A percentile compares a stretch with the other conserved stretches of the same genome.
Conservation (phyloP, 306 rosid genomes). For the Crotalaria pallida region DNA sequence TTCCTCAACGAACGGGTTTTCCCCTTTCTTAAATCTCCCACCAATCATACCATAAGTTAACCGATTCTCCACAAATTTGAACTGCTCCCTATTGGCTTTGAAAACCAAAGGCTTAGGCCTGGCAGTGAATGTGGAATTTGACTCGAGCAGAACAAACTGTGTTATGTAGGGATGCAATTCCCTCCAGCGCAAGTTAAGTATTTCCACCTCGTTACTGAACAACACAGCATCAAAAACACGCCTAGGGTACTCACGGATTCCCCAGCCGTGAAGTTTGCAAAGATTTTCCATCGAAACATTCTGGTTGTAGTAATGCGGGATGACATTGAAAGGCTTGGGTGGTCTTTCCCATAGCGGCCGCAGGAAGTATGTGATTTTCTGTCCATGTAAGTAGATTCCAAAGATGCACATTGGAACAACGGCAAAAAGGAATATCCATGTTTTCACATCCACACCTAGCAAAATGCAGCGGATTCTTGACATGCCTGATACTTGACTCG, state of each 20-base stretch:
- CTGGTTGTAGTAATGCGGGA: constrained; percentile 69
- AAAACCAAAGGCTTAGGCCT: constrained; percentile 59
- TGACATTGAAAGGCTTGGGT: constrained; percentile 67
- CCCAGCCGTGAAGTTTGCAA: constrained; percentile 88
- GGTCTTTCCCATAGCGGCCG: constrained; percentile 86
- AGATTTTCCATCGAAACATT: constrained; percentile 63
- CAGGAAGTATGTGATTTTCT: constrained; percentile 80
- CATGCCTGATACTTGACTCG: constrained; percentile 51
- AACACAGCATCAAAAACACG: constrained; percentile 84
- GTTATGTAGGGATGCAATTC: constrained; percentile 75
- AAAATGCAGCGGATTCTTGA: constrained; percentile 70
- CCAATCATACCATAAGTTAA: constrained; percentile 60
- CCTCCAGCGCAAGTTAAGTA: constrained; percentile 72
- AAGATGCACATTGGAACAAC: constrained; percentile 57
- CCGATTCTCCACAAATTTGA: constrained; percentile 57
- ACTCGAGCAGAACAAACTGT: constrained; percentile 74
- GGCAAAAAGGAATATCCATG: constrained; percentile 52
- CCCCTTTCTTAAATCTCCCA: constrained; percentile 68
- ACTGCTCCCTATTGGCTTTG: constrained; percentile 37
- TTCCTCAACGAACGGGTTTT: constrained; percentile 83
- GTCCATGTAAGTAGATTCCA: constrained; percentile 64
- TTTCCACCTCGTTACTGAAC: constrained; percentile 80
- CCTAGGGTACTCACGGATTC: constrained; percentile 65
- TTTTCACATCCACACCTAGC: constrained; percentile 65
- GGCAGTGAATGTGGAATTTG: constrained; percentile 82